phyloP scores from a whole-genome alignment of 1,284 basidiomycete genomes.

The Papiliotrema nemorosa region DNA sequence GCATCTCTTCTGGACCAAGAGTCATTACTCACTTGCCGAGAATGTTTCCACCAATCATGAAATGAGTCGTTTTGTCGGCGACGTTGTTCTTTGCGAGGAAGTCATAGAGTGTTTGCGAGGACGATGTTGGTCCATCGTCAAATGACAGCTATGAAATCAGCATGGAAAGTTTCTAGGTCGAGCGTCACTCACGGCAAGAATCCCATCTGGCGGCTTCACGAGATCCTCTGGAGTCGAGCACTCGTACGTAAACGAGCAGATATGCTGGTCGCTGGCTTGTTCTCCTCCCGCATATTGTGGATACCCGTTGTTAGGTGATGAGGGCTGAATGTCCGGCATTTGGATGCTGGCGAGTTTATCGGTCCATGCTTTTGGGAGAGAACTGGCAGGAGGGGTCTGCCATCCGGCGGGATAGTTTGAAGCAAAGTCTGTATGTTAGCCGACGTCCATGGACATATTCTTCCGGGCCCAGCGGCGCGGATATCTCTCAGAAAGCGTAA shows the following conservation, averaged over 20 bases:
- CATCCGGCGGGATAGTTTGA: constrained; percentile 33
- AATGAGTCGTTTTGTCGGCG: constrained; percentile 55
- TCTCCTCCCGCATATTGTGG: constrained; percentile 26
- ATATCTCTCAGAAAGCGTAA: background rate
- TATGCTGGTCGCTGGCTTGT: constrained; percentile 22
- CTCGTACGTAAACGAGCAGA: constrained; percentile 46
- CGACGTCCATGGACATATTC: background rate
- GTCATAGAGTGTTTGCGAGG: constrained; percentile 52
- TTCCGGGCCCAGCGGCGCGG: background rate
- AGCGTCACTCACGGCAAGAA: constrained; percentile 36
- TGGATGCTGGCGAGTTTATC: constrained; percentile 31
- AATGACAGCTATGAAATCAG: constrained; percentile 42
- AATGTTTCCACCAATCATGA: constrained; percentile 54
- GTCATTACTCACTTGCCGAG: constrained; percentile 22
- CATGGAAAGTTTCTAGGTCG: background rate
- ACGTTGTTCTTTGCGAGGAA: constrained; percentile 54
- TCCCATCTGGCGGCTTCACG: constrained; percentile 33
- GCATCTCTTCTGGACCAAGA: no score
- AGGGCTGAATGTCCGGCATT: constrained; percentile 26
- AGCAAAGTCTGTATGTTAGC: constrained; percentile 26
- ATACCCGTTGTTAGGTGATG: constrained; percentile 30
- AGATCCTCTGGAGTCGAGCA: constrained; percentile 38
- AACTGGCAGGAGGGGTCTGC: constrained; percentile 20
- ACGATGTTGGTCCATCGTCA: constrained; percentile 55
- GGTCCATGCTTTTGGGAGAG: constrained; percentile 37